Evolutionary conservation across 352 stramenopile species (phyloP), one percentile per base, ranked within the genome.

Genomic region (Pythium periplocum): DNA sequence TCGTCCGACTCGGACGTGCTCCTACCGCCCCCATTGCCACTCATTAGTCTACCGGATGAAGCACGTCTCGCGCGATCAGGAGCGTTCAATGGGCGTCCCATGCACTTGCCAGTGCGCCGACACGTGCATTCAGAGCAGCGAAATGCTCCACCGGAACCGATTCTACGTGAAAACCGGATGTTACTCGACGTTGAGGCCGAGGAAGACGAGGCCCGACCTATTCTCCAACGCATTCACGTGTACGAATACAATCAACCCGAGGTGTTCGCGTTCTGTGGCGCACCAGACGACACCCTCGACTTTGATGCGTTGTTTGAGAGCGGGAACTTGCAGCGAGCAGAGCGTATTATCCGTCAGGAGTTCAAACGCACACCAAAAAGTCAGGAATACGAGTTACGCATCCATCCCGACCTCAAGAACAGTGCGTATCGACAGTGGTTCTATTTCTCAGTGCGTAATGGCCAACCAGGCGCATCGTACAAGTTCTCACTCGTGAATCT

Each of bases 401-500:
- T 92, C 41, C 82, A 90, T 45, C 82, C 82, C 0, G 82, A 92
- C 61, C 67, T 90, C 53, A 87, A 85, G 66, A 92, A 92, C 55
- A 81, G 78, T 46, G 82, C 82, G 7, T 92, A 92, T 50, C 73
- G 82, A 6, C 87, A 96, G 62, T 96, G 87, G 87, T 96, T 95
- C 62, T 96, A 96, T 71, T 96, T 96, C 54, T 57, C 84, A 36
- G 79, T 95, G 12, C 79, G 66, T 37, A 90, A 90, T 57, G 77
- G 62, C 2, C 35, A 42, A 2, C 71, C 62, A 4, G 78, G 75
- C 6, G n/a, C 75, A 10, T 53, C 34, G 12, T 87, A 93, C 59
- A 69, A 74, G 6, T 93, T 96, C 48, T 66, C 79, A 8, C 69
- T 96, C 10, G 61, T 82, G 0, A 96, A 96, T 51, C 57, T 95